Conservation (phyloP, 2,329 filamentous ascomycete genomes). For the Diaporthe eres region DNA sequence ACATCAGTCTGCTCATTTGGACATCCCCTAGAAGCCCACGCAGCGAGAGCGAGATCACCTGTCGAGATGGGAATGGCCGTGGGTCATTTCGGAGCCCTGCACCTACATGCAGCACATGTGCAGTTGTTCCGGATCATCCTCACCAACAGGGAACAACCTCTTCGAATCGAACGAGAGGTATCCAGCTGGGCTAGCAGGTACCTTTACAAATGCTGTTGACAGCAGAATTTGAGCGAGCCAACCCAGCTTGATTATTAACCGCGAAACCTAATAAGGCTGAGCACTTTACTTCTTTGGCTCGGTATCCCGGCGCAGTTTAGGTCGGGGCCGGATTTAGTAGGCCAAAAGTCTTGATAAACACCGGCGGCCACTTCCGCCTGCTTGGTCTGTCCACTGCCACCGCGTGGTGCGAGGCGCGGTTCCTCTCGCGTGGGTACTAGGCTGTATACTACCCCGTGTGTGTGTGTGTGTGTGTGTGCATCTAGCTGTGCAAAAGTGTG, state of each 20-base stretch:
- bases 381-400: constrained; percentile 19
- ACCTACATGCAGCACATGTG: not conserved
- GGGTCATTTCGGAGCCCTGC: not conserved
- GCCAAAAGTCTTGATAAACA: constrained; percentile 11
- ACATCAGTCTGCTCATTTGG: not conserved
- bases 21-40: no score
- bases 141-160: not conserved
- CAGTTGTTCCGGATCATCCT: not conserved
- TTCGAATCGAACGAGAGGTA: not conserved
- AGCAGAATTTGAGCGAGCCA: constrained; percentile 17
- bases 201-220: constrained; percentile 22
- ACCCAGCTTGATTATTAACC: not conserved
- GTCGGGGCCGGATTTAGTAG: constrained; percentile 14
- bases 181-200: not conserved
- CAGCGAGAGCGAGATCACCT: not conserved
- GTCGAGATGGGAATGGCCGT: not conserved
- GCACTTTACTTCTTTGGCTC: constrained; percentile 17
- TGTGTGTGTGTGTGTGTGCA: not conserved
- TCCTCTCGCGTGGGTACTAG: not conserved
- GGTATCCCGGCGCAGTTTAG: constrained; percentile 21
- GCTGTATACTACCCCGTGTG: not conserved
- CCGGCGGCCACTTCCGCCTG: constrained; percentile 24
- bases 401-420: constrained; percentile 20
- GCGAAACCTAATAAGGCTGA: constrained; percentile 26
- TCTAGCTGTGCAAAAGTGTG: not conserved